Conservation (phyloP, 2,329 filamentous ascomycete genomes). For the Fonsecaea monophora region DNA sequence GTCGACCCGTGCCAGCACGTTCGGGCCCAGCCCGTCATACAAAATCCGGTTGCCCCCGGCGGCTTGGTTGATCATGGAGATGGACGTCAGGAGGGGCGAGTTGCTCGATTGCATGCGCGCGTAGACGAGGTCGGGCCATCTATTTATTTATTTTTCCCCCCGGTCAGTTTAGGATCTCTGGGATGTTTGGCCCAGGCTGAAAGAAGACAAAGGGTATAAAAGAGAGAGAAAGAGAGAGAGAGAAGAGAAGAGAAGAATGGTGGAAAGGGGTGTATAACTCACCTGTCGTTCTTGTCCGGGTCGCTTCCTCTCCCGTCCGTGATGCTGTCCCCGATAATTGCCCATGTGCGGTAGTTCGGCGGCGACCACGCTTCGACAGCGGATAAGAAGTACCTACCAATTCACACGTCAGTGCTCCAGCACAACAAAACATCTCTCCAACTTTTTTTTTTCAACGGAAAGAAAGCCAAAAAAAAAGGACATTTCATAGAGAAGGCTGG, state of each 20-base stretch:
- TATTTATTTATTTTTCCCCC: slow-evolving; percentile 24
- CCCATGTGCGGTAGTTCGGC: slow-evolving; percentile 52
- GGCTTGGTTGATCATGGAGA: slow-evolving; percentile 69
- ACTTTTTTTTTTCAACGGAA: background rate
- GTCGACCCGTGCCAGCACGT: slow-evolving; percentile 65
- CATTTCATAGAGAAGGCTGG: background rate
- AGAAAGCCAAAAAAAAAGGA: too few species aligned
- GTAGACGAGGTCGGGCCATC: slow-evolving; percentile 66
- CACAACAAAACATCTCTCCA: slow-evolving; percentile 2
- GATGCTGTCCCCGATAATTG: slow-evolving; percentile 69
- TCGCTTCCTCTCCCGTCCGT: slow-evolving; percentile 69
- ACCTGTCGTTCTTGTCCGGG: slow-evolving; percentile 64
- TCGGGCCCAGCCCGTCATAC: slow-evolving; percentile 67
- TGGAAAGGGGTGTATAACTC: background rate
- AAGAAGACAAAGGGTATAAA: background rate
- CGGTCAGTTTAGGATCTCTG: background rate
- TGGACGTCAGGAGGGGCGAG: slow-evolving; percentile 48
- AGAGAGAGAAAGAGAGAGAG: background rate
- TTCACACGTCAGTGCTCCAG: slow-evolving; percentile 2
- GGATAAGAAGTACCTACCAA: slow-evolving; percentile 66
- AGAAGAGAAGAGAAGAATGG: too few species aligned
- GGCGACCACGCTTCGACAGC: slow-evolving; percentile 63
- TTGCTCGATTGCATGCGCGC: slow-evolving; percentile 57
- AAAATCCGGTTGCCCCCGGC: slow-evolving; percentile 73
- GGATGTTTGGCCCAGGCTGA: background rate